Evolutionary conservation across 2,329 filamentous ascomycete genomes (phyloP), one percentile per base, ranked within the genome.

Genomic region (Pseudogymnoascus sp.): DNA sequence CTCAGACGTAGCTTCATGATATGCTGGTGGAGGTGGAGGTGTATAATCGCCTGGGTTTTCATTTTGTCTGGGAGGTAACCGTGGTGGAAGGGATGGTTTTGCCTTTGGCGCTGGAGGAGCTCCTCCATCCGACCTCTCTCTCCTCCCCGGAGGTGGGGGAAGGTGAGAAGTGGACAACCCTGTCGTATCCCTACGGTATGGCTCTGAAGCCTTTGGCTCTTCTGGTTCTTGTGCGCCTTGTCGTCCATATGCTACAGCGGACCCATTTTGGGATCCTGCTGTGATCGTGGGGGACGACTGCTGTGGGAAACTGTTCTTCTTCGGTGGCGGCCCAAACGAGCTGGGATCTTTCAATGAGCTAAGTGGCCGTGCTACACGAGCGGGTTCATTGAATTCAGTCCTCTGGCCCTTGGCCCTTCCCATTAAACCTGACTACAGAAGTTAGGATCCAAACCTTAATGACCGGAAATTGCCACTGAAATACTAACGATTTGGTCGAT

Each of bases 291-390:
- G 9, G 28, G 47, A 33, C 18, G 47, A 33, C 28, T 15, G 43
- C 9, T 30, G 30, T 5, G 37, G 9, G 41, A 60, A 63, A 28
- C 57, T 59, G 39, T 64, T 62, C 61, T 72, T 82, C 69, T 83
- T 89, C 1, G 87, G 87, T 39, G 87, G 87, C 36, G 86, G 85
- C 1, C 80, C 86, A 70, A 89, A 89, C 1, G 80, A 77, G 1
- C 79, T 69, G 2, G 85, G 87, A 68, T 90, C 86, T 73, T 82
- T 85, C 18, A 89, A 72, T 1, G 80, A 77, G 1, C 80, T 77
- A 11, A 89, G 71, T 14, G 87, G 86, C 53, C 77, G 76, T 20
- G 75, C 70, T 35, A 63, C 53, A 57, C 66, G 65, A 8, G 63
- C 57, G 7, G 57, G n/a, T 58, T 18, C 20, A 8, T 25, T 37